These are phyloP conservation scores for Exophiala xenobiotica DNA, from an alignment of 2,329 filamentous ascomycete species.

Conservation along the genomic window DNA sequence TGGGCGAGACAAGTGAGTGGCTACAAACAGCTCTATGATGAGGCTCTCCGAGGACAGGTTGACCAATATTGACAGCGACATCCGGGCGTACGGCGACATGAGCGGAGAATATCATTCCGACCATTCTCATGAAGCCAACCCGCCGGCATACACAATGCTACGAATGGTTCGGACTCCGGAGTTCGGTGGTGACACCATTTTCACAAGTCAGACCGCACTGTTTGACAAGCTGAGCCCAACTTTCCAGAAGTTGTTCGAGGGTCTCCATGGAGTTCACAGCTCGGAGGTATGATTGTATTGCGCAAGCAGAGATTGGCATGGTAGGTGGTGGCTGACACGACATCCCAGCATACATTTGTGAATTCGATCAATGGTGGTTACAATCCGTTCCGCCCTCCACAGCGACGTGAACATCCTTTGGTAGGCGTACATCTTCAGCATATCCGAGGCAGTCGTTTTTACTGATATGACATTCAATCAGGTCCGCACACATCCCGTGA, in stretches of 20 bases:
- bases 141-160: conserved; percentile 30
- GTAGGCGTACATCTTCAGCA: conserved; percentile 15
- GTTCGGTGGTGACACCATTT: conserved; percentile 31
- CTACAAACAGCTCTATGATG: neutral
- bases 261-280: conserved; percentile 28
- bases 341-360: conserved; percentile 15
- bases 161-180: conserved; percentile 27
- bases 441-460: too few species aligned
- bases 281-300: conserved; percentile 20
- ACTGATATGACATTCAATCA: neutral
- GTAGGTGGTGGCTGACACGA: neutral
- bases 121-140: conserved; percentile 31
- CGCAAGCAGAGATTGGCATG: too few species aligned
- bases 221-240: conserved; percentile 32
- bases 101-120: conserved; percentile 29
- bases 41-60: neutral
- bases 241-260: conserved; percentile 29
- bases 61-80: conserved; percentile 17
- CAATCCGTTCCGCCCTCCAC: conserved; percentile 25
- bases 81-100: conserved; percentile 24
- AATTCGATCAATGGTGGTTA: conserved; percentile 27
- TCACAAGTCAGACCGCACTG: conserved; percentile 31
- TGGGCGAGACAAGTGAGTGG: conserved; percentile 28
- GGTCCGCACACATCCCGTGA: conserved; percentile 32
- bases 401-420: conserved; percentile 26